Evolutionary conservation across 495 filamentous ascomycete genomes (phyloP).

Genomic region (Jackrogersella minutella): DNA sequence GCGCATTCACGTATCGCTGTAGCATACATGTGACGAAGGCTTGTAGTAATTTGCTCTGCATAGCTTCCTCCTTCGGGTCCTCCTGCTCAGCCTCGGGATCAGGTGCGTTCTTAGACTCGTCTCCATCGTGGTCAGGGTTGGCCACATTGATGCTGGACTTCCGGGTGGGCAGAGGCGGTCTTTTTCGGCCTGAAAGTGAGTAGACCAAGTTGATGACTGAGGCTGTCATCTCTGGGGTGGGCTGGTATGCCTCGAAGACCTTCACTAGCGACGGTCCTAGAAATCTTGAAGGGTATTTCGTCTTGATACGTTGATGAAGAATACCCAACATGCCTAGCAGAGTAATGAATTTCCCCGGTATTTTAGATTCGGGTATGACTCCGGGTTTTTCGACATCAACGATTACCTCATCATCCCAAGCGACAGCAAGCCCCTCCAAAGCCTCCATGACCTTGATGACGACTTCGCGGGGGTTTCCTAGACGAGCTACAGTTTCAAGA

Average conservation of each 20-base stretch:
- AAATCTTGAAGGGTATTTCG: conserved; percentile 91
- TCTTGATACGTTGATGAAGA: conserved; percentile 87
- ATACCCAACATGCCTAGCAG: conserved; percentile 82
- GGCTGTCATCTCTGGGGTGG: conserved; percentile 70
- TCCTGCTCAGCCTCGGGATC: conserved; percentile 80
- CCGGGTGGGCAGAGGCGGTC: conserved; percentile 78
- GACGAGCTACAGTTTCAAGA: conserved; percentile 74
- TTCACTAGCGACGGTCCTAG: conserved; percentile 87
- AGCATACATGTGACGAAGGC: conserved; percentile 86
- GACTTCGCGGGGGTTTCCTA: conserved; percentile 94
- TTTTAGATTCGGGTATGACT: conserved; percentile 36
- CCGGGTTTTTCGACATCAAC: conserved; percentile 45
- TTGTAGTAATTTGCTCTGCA: conserved; percentile 77
- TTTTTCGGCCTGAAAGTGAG: conserved; percentile 72
- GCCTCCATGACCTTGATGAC: conserved; percentile 86
- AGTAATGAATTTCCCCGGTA: conserved; percentile 70
- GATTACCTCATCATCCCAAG: conserved; percentile 59
- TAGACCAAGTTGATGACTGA: conserved; percentile 79
- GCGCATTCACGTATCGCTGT: conserved; percentile 77
- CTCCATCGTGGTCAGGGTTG: conserved; percentile 55
- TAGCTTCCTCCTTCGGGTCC: conserved; percentile 65
- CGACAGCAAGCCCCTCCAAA: conserved; percentile 63
- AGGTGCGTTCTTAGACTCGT: conserved; percentile 66
- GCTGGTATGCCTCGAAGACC: conserved; percentile 72
- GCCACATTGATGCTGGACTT: conserved; percentile 66